Percentiles rank a stretch among this genome's conserved stretches.
phyloP scores from a whole-genome alignment of 192 early-diverging fungal genomes.

The Coemansia sp. region DNA sequence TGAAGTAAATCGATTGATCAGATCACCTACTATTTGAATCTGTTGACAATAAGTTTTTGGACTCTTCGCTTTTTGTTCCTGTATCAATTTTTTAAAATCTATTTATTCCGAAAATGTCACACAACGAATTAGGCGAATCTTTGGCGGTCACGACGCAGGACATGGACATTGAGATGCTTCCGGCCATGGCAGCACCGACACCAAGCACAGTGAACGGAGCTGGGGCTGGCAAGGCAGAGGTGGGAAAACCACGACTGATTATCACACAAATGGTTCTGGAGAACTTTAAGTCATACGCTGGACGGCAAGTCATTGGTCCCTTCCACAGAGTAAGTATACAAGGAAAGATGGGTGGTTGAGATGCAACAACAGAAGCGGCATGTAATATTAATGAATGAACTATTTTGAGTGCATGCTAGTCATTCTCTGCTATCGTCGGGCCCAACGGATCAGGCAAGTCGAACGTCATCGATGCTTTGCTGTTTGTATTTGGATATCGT shows the following conservation, averaged over 20 bases:
- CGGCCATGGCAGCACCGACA: background rate
- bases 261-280: constrained; percentile 83
- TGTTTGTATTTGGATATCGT: constrained; percentile 98
- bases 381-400: background rate
- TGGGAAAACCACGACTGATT: constrained; percentile 57
- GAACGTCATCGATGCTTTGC: constrained; percentile 95
- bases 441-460: constrained; percentile 99
- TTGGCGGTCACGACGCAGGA: constrained; percentile 20
- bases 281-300: constrained; percentile 98
- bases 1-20: background rate
- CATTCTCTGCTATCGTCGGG: constrained; percentile 82
- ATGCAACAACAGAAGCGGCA: background rate
- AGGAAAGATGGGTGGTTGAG: background rate
- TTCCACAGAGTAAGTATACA: constrained; percentile 83
- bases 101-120: constrained; percentile 11
- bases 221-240: background rate
- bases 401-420: constrained; percentile 26
- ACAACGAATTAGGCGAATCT: constrained; percentile 4
- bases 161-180: constrained; percentile 4
- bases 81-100: constrained; percentile 3
- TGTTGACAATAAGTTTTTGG: background rate
- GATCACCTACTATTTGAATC: background rate
- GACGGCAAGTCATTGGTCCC: constrained; percentile 88
- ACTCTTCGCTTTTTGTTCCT: background rate
- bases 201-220: background rate